Base-by-base conservation (phyloP, 306 rosid species). In the Cercis canadensis region DNA sequence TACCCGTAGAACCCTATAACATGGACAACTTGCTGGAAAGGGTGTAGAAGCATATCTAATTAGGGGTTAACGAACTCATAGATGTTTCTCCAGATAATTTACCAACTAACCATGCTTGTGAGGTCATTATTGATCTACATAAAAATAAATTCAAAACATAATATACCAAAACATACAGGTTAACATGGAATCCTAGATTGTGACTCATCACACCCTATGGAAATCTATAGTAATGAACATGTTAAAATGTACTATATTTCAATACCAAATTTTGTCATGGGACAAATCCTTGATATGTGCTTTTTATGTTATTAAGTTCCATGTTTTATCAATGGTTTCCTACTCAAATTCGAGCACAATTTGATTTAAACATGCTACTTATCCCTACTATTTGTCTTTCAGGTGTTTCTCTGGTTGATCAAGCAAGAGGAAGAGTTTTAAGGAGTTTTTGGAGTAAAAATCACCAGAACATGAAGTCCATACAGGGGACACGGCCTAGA, bases 71-170 rank as follows among this genome's bases (percentile, higher is more conserved):
- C 62, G 75, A 57, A 40, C 41, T 57, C 40, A 54, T 37, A 57
- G 78, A 39, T 37, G 69, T 36, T 41, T 78, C 75, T 44, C 47
- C 80, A 65, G 41, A 5, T 55, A 67, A 16, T 56, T 46, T 39
- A 55, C 73, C 67, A 2, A 81, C 58, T 72, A 86, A 66, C 86
- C 88, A 86, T 44, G 84, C 86, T 17, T 86, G 66, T 0, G 88
- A 81, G 24, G 86, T 81, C 91, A 83, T 83, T 21, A n/a, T 54
- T 64, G 75, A 81, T 69, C 85, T 83, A 75, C 74, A 31, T 9
- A 2, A 63, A 3, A 19, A 21, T 8, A 53, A 47, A 15, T 36
- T 8, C 29, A 13, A 55, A 49, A 3, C 4, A 55, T 12, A 46
- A 47, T 11, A 67, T 54, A 31, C 17, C 29, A 39, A 41, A 34